A percentile compares a stretch with the other conserved stretches of the same genome.
phyloP scores from a whole-genome alignment of 306 rosid genomes.

The Trifolium subterraneum region DNA sequence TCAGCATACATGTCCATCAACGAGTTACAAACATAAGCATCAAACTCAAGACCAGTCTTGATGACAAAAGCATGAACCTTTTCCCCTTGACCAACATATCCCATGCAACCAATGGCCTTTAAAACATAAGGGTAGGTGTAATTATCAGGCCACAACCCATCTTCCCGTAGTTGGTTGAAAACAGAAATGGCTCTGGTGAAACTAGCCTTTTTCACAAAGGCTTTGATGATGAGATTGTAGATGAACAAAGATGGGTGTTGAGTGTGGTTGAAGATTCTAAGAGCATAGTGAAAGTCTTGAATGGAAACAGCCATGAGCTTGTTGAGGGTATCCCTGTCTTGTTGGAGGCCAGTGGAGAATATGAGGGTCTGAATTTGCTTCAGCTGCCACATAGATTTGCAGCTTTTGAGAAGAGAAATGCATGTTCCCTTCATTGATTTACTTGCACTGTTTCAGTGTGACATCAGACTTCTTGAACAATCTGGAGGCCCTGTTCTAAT shows the following conservation, averaged over 20 bases:
- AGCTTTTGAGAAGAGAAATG: constrained; percentile 53
- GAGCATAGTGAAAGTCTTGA: constrained; percentile 55
- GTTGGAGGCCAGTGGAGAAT: constrained; percentile 57
- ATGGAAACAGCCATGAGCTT: constrained; percentile 58
- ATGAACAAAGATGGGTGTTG: constrained; percentile 56
- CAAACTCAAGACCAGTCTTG: constrained; percentile 62
- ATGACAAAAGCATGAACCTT: constrained; percentile 70
- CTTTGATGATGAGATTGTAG: constrained; percentile 65
- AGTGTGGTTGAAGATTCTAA: constrained; percentile 49
- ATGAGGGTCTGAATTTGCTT: constrained; percentile 69
- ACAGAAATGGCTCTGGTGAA: constrained; percentile 52
- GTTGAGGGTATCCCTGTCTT: constrained; percentile 57
- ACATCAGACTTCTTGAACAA: not conserved
- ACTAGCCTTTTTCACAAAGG: constrained; percentile 46
- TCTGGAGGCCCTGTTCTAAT: too few species aligned
- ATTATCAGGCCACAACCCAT: constrained; percentile 65
- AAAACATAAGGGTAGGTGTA: constrained; percentile 77
- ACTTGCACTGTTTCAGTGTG: constrained; percentile 1
- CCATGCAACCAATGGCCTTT: constrained; percentile 62
- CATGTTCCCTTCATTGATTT: constrained; percentile 40
- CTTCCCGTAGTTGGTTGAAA: constrained; percentile 53
- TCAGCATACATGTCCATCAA: constrained; percentile 69
- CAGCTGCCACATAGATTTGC: constrained; percentile 62
- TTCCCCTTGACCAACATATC: constrained; percentile 50
- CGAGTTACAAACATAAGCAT: constrained; percentile 75